Conservation (phyloP, 2,329 filamentous ascomycete species). For the Didymosphaeria variabile region DNA sequence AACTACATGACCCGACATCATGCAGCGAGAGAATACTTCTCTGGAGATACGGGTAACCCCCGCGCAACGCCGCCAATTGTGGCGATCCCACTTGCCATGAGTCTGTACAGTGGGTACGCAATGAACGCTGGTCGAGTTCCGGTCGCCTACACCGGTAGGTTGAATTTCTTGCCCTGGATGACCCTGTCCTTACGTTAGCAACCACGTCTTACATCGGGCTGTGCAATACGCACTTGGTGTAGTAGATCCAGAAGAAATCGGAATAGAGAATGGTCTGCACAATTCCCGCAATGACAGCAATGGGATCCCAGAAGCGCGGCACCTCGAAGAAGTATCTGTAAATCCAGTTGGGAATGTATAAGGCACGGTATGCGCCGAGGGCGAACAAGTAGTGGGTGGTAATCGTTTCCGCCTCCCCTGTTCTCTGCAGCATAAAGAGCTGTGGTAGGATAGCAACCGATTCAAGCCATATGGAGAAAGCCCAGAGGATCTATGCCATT, state of each 20-base stretch:
- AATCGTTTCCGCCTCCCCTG: slow-evolving; percentile 98
- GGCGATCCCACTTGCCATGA: neutral
- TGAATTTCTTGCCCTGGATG: slow-evolving; percentile 64
- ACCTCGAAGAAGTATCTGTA: slow-evolving; percentile 85
- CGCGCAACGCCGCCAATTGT: neutral
- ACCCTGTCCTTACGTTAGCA: slow-evolving; percentile 50
- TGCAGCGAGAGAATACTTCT: slow-evolving; percentile 1
- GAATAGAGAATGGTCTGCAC: slow-evolving; percentile 96
- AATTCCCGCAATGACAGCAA: slow-evolving; percentile 87
- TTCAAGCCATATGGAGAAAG: slow-evolving; percentile 98
- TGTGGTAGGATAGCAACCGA: slow-evolving; percentile 96
- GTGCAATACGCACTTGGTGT: slow-evolving; percentile 75
- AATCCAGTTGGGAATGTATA: slow-evolving; percentile 99
- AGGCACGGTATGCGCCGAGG: slow-evolving; percentile 85
- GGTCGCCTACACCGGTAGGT: slow-evolving; percentile 57
- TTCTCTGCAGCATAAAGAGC: slow-evolving; percentile 97
- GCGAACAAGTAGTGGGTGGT: slow-evolving; percentile 98
- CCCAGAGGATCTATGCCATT: slow-evolving; percentile 81
- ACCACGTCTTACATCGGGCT: neutral
- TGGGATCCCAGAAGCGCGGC: slow-evolving; percentile 76
- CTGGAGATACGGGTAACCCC: neutral
- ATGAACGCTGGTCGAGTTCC: neutral
- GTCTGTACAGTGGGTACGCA: neutral
- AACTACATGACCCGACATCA: neutral
- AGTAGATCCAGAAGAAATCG: slow-evolving; percentile 99